Percentiles rank a stretch among this genome's conserved stretches.
Conservation (phyloP, 2,329 filamentous ascomycete genomes). For the Neocatenulostroma microsporum region DNA sequence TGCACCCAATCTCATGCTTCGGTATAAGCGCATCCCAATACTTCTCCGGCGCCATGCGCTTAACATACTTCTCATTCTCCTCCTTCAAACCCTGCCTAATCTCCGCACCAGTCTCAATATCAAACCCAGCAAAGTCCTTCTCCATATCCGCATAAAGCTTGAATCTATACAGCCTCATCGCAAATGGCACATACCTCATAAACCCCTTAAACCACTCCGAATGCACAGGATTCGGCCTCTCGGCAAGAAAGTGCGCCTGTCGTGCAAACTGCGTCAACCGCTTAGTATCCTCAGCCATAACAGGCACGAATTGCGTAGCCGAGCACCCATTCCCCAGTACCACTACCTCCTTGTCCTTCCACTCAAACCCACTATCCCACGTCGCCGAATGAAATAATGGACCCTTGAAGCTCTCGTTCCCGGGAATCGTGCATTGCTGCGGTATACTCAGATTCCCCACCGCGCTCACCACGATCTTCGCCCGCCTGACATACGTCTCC, state of each 20-base stretch:
- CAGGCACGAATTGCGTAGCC: constrained; percentile 43
- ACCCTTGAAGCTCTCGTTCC: constrained; percentile 29
- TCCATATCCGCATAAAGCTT: constrained; percentile 40
- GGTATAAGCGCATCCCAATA: constrained; percentile 41
- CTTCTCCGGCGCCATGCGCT: constrained; percentile 34
- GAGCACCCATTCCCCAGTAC: constrained; percentile 41
- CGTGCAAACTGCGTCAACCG: constrained; percentile 43
- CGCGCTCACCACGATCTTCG: constrained; percentile 22
- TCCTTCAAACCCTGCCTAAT: constrained; percentile 32
- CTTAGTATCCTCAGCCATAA: constrained; percentile 34
- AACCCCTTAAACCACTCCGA: constrained; percentile 33
- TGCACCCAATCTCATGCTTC: constrained; percentile 41
- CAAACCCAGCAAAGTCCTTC: constrained; percentile 37
- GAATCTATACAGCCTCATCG: constrained; percentile 39
- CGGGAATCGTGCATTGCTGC: constrained; percentile 21
- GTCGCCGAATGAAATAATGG: constrained; percentile 35
- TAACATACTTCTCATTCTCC: constrained; percentile 38
- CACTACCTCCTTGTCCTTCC: constrained; percentile 32
- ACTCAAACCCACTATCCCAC: constrained; percentile 36
- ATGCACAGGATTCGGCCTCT: constrained; percentile 39
- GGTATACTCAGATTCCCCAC: constrained; percentile 25
- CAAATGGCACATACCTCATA: constrained; percentile 40
- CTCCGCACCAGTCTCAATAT: constrained; percentile 30
- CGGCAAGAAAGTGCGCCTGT: constrained; percentile 44
- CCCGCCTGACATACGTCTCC: constrained; percentile 14